phyloP scores from a whole-genome alignment of 140 eudicot species.

The Flaveria floridana region DNA sequence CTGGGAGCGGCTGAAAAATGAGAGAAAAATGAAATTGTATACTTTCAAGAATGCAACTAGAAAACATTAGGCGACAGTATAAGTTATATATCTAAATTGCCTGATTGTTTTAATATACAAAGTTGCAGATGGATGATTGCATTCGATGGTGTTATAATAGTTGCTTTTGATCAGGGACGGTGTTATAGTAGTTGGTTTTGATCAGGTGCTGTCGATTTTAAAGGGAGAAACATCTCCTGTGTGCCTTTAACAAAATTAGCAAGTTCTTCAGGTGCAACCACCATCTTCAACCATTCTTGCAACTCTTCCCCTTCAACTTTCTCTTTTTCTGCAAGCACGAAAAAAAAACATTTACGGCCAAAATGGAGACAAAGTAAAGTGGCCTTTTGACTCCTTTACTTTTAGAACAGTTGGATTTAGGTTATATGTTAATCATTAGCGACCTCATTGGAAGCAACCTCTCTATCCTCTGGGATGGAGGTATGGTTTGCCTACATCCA shows the following conservation, averaged over 20 bases:
- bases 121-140: slow-evolving; percentile 20
- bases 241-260: slow-evolving; percentile 63
- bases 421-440: not conserved
- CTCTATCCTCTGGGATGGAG: too few species aligned
- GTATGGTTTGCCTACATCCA: too few species aligned
- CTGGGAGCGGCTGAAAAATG: slow-evolving; percentile 9
- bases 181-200: not conserved
- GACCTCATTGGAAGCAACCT: too few species aligned
- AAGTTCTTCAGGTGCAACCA: slow-evolving; percentile 89
- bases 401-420: too few species aligned
- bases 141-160: slow-evolving; percentile 26
- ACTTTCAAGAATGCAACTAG: slow-evolving; percentile 21
- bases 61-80: slow-evolving; percentile 20
- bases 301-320: slow-evolving; percentile 96
- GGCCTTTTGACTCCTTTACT: not conserved
- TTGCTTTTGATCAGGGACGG: too few species aligned
- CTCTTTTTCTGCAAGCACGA: slow-evolving; percentile 57
- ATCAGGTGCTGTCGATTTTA: slow-evolving; percentile 49
- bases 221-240: slow-evolving; percentile 56
- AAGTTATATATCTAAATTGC: slow-evolving; percentile 26
- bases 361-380: not conserved
- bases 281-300: slow-evolving; percentile 86
- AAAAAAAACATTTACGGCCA: not conserved
- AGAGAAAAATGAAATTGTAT: not conserved
- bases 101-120: slow-evolving; percentile 33